Conservation (phyloP, 192 early-diverging fungal genomes). For the Backusella morwellensis region DNA sequence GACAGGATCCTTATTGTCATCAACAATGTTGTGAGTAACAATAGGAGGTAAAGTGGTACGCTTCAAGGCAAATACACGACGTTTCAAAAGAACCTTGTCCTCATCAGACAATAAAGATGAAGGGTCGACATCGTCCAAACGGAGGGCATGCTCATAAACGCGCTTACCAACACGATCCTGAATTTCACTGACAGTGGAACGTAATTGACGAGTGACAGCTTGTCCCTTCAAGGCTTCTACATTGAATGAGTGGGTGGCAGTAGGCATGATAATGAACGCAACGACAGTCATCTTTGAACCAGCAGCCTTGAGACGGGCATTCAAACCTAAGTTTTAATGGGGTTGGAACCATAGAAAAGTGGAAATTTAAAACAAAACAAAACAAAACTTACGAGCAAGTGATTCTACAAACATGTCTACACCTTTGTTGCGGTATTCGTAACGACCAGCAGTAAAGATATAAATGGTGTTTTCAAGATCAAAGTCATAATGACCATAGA, state of each 20-base stretch:
- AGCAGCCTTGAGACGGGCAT: slow-evolving; percentile 76
- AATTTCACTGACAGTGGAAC: slow-evolving; percentile 86
- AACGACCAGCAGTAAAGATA: slow-evolving; percentile 97
- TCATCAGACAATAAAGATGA: slow-evolving; percentile 75
- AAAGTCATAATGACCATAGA: slow-evolving; percentile 97
- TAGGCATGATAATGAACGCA: slow-evolving; percentile 95
- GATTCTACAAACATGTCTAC: slow-evolving; percentile 98
- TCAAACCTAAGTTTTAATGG: slow-evolving; percentile 57
- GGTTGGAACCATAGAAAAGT: neutral
- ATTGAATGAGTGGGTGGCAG: slow-evolving; percentile 87
- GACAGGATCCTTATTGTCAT: slow-evolving; percentile 85
- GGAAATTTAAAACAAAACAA: neutral
- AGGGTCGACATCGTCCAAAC: slow-evolving; percentile 72
- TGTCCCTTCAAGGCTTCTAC: slow-evolving; percentile 97
- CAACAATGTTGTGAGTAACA: slow-evolving; percentile 97
- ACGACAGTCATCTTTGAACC: slow-evolving; percentile 90
- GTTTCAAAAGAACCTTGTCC: slow-evolving; percentile 88
- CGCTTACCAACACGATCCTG: slow-evolving; percentile 79
- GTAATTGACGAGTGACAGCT: slow-evolving; percentile 93
- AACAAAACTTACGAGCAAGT: slow-evolving; percentile 68
- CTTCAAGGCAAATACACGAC: slow-evolving; percentile 92
- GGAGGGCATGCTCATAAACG: slow-evolving; percentile 80
- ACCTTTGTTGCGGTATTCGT: slow-evolving; percentile 98
- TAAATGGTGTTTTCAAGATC: slow-evolving; percentile 96
- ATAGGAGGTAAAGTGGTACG: slow-evolving; percentile 86